Percentiles rank a stretch among this genome's conserved stretches.
Conservation (phyloP, 129 eudicot genomes). For the Pulicaria dysenterica region DNA sequence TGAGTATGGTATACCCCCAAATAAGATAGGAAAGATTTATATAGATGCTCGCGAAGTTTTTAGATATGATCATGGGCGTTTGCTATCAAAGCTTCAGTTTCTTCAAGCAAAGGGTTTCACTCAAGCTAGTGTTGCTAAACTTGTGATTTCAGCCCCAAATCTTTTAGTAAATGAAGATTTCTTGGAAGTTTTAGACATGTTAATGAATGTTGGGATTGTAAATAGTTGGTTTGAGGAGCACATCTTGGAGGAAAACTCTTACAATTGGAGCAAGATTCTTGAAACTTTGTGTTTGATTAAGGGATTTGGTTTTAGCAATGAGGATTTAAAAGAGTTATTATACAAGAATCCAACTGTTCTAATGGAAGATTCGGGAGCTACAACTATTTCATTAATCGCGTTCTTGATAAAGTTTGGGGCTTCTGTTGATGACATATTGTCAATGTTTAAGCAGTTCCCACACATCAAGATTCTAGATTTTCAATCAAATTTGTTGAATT, state of each 20-base stretch:
- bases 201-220: slow-evolving; percentile 47
- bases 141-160: slow-evolving; percentile 59
- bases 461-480: slow-evolving; percentile 35
- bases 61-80: slow-evolving; percentile 49
- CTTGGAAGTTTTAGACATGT: slow-evolving; percentile 34
- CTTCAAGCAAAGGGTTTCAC: slow-evolving; percentile 52
- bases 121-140: slow-evolving; percentile 44
- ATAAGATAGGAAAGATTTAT: slow-evolving; percentile 67
- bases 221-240: slow-evolving; percentile 61
- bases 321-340: slow-evolving; percentile 46
- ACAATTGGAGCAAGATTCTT: slow-evolving; percentile 57
- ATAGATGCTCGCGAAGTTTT: slow-evolving; percentile 61
- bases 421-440: slow-evolving; percentile 35
- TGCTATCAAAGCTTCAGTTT: slow-evolving; percentile 45
- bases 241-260: slow-evolving; percentile 43
- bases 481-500: slow-evolving; percentile 46
- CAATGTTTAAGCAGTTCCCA: slow-evolving; percentile 54
- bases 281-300: slow-evolving; percentile 45
- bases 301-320: slow-evolving; percentile 42
- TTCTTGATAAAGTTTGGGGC: slow-evolving; percentile 64
- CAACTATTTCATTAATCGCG: slow-evolving; percentile 42
- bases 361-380: slow-evolving; percentile 52
- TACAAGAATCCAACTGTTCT: slow-evolving; percentile 46
- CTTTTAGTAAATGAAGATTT: slow-evolving; percentile 47
- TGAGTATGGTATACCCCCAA: slow-evolving; percentile 57